These are phyloP conservation scores for Lentithecium fluviatile DNA, from an alignment of 495 filamentous ascomycete genomes.

Conservation along the genomic window DNA sequence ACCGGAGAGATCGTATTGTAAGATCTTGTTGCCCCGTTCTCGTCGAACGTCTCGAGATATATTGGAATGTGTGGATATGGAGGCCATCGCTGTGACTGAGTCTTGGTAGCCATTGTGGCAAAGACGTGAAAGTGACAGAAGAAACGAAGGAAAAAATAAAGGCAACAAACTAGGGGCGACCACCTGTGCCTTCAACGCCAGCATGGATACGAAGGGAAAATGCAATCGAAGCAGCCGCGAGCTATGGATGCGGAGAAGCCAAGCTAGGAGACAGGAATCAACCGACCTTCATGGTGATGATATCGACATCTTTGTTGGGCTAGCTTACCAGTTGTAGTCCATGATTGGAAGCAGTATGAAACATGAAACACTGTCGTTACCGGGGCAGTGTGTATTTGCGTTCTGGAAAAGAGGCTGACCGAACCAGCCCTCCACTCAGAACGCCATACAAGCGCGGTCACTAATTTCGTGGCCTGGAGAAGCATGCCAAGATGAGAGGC, in stretches of 20 bases:
- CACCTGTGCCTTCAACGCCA: background rate
- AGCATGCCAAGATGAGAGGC: background rate
- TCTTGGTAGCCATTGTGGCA: background rate
- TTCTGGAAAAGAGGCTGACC: background rate
- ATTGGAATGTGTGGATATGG: constrained; percentile 1
- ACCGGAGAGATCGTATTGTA: background rate
- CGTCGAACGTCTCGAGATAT: constrained; percentile 2
- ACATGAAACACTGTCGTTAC: background rate
- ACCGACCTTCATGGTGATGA: background rate
- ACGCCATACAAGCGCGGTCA: background rate
- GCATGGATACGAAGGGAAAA: background rate
- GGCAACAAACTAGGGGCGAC: background rate
- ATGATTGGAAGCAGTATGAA: constrained; percentile 1
- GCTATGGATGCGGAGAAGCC: background rate
- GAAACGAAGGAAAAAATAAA: background rate
- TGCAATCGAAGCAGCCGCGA: background rate
- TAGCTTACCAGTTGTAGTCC: background rate
- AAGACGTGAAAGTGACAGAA: background rate
- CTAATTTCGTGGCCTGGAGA: background rate
- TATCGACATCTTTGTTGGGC: background rate
- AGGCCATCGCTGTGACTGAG: background rate
- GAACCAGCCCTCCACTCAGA: background rate
- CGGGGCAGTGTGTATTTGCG: background rate
- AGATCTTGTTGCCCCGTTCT: background rate
- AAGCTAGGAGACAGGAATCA: background rate